A percentile compares a stretch with the other conserved stretches of the same genome.
phyloP scores from a whole-genome alignment of 2,329 filamentous ascomycete genomes.

The Cryphonectria japonica region DNA sequence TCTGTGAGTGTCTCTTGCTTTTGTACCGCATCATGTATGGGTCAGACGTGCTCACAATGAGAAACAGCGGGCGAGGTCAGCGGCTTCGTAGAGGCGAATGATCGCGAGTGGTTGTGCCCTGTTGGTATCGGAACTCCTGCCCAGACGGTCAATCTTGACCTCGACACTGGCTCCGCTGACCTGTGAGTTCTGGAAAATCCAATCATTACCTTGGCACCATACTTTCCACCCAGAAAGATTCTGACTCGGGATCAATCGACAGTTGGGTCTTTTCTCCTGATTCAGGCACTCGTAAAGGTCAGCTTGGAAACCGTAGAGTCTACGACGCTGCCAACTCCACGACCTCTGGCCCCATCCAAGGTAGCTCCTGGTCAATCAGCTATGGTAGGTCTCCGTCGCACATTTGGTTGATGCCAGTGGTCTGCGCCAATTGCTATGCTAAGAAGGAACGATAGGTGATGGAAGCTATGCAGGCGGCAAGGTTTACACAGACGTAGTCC shows the following conservation, averaged over 20 bases:
- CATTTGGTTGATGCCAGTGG: slow-evolving; percentile 29
- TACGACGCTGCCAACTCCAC: slow-evolving; percentile 52
- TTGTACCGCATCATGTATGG: background rate
- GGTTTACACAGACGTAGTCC: slow-evolving; percentile 55
- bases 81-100: slow-evolving; percentile 39
- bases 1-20: slow-evolving; percentile 29
- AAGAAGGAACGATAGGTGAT: slow-evolving; percentile 42
- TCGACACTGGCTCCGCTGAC: slow-evolving; percentile 68
- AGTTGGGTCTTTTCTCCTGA: slow-evolving; percentile 61
- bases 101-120: slow-evolving; percentile 63
- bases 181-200: slow-evolving; percentile 58
- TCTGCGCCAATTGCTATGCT: background rate
- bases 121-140: slow-evolving; percentile 62
- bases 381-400: slow-evolving; percentile 49
- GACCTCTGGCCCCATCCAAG: slow-evolving; percentile 45
- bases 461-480: slow-evolving; percentile 50
- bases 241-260: slow-evolving; percentile 21
- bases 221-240: background rate
- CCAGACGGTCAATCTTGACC: slow-evolving; percentile 66
- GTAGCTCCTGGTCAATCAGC: slow-evolving; percentile 52
- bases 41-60: slow-evolving; percentile 31
- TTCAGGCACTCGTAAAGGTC: slow-evolving; percentile 43
- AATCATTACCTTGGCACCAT: background rate
- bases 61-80: slow-evolving; percentile 34
- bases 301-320: slow-evolving; percentile 49